These are phyloP conservation scores for Fusarium oxysporum DNA, from an alignment of 2,329 filamentous ascomycete genomes.

Conservation along the genomic window DNA sequence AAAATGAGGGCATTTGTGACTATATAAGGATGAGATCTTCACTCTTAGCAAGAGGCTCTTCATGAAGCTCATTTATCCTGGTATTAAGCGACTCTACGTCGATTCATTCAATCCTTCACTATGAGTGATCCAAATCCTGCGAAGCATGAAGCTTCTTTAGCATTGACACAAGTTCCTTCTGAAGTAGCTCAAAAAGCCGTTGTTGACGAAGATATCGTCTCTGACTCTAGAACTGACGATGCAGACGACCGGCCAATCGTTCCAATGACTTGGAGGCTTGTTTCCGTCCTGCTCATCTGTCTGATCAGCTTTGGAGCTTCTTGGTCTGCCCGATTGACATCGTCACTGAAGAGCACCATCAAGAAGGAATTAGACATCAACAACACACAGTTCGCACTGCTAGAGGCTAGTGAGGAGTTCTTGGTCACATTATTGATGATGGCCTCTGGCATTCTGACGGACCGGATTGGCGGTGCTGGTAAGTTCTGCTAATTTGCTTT, in stretches of 20 bases:
- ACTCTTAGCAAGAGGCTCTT: fast-evolving
- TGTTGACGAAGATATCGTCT: neutral
- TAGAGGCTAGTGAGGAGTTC: neutral
- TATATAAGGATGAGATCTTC: neutral
- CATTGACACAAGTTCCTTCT: neutral
- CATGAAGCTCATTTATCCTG: fast-evolving
- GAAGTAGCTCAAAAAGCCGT: neutral
- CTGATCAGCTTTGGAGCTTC: neutral
- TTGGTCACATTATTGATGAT: neutral
- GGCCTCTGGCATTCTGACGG: fast-evolving
- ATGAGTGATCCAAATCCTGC: fast-evolving
- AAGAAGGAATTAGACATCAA: neutral
- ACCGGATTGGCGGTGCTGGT: neutral
- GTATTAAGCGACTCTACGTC: fast-evolving
- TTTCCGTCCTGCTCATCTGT: fast-evolving
- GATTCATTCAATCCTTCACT: fast-evolving
- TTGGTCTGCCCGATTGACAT: neutral
- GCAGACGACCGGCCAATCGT: neutral
- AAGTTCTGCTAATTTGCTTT: no score
- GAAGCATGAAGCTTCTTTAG: neutral
- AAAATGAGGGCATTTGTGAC: neutral
- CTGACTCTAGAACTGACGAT: neutral
- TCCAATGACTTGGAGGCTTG: neutral
- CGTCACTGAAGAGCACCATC: neutral
- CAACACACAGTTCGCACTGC: neutral